Percentiles rank a stretch among this genome's conserved stretches.
Evolutionary conservation across 495 filamentous ascomycete genomes (phyloP).

Genomic region (Talaromyces liani): DNA sequence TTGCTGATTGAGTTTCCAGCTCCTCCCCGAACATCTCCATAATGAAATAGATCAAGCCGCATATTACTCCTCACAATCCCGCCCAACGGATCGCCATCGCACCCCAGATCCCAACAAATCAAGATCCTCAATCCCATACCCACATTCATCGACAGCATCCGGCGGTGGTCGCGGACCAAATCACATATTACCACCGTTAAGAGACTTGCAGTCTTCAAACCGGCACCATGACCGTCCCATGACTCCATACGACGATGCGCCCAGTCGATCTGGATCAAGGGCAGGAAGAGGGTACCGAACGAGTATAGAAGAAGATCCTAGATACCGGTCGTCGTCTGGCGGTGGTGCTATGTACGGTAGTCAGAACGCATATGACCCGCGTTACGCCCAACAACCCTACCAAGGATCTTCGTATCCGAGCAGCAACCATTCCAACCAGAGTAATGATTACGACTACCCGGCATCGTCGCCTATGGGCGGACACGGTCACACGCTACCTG

Average conservation of each 20-base stretch:
- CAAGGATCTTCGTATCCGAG: conserved; percentile 21
- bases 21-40: conserved; percentile 39
- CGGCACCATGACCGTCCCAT: conserved; percentile 16
- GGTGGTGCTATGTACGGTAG: background rate
- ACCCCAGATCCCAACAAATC: conserved; percentile 11
- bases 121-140: background rate
- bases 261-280: conserved; percentile 12
- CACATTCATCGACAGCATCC: conserved; percentile 12
- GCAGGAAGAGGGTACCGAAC: background rate
- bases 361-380: conserved; percentile 1
- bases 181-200: conserved; percentile 35
- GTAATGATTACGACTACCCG: background rate
- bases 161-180: conserved; percentile 23
- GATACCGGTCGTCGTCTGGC: background rate
- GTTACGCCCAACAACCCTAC: background rate
- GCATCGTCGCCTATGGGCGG: conserved; percentile 14
- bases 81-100: conserved; percentile 15
- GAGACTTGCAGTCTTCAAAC: conserved; percentile 31
- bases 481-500: conserved; percentile 20
- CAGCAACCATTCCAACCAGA: background rate
- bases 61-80: conserved; percentile 23
- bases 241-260: conserved; percentile 23
- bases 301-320: background rate
- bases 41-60: conserved; percentile 41
- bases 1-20: conserved; percentile 14